Base-by-base conservation (phyloP, 176 grass and related monocot genomes). In the Neostapfia colusana region DNA sequence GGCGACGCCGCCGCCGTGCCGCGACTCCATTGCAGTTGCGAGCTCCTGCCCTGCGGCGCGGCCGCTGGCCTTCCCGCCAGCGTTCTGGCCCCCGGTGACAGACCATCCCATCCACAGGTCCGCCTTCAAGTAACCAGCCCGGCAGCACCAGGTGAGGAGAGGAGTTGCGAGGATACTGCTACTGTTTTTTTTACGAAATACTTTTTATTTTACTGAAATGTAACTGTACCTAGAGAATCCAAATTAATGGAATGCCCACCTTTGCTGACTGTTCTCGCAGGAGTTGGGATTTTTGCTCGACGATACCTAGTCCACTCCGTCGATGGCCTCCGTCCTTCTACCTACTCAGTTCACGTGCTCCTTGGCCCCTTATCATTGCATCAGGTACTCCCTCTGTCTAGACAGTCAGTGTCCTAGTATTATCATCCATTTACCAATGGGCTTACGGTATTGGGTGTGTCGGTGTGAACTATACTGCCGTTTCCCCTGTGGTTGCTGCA, bases 291-390 rank as follows among this genome's bases (percentile, higher is more conserved):
- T 85, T 65, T 74, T 34, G 69, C 51, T 36, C 27, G 62, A 49
- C 31, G 2, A 39, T 49, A 9, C 3, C 24, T 35, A 10, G 39
- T 62, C 56, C 25, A 36, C 17, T 85, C 35, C 54, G 68, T 70
- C 37, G 55, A 86, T 86, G 84, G 78, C 78, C 69, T 81, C 72
- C n/a, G 72, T 86, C 53, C 84, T 86, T 38, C 71, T 86, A 44
- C 56, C 64, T 63, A n/a, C 37, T 9, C 77, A 44, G 9, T 38
- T 81, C 27, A 18, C 72, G 36, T 81, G 65, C 65, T 76, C 84
- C 45, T 65, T 81, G 55, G 12, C 27, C 6, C 45, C 65, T 10
- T 70, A 6, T 18, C 62, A 60, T 56, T 27, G 76, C 51, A 20
- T 61, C 70, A 80, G 84, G 83, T 85, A 74, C 67, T 24, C 0